Base-by-base conservation (phyloP, 768 basidiomycete species). In the Mycena kentingensis region DNA sequence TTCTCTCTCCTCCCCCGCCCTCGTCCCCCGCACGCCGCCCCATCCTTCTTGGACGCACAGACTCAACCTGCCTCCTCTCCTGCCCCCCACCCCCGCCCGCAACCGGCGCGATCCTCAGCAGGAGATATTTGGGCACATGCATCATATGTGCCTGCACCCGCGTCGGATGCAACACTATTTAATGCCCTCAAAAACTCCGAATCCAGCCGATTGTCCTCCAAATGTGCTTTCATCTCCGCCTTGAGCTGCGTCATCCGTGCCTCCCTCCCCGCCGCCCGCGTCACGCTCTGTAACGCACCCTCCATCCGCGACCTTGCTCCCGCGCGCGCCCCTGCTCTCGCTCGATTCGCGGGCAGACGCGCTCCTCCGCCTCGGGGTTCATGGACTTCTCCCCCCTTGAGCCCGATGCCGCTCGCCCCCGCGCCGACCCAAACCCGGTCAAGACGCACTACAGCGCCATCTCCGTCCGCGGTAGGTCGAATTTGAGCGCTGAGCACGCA, bases 401-500 rank as follows among this genome's bases (percentile, higher is more conserved):
- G 15, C n/a, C n/a, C 10, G 26, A 24, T 54, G 46, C 69, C 83
- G 86, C 1, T 86, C 88, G 80, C 83, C 87, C 51, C 85, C n/a
- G n/a, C n/a, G n/a, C 75, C 3, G 79, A 77, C 16, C 66, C 60
- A 0, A n/a, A n/a, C n/a, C n/a, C n/a, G n/a, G 87, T 84, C 2
- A 97, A 86, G 51, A 98, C 80, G 56, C 93, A 96, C 0, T 93
- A 96, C 19, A 99, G 72, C 1, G 93, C 82, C 77, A 96, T 88
- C 10, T 96, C 97, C 1, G 90, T 86, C 1, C 83, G 75, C 1
- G 97, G 97, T n/a, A 98, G 79, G 70, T 99, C 97, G 70, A 98
- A 99, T n/a, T n/a, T n/a, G n/a, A n/a, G n/a, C n/a, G 74, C 98
- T 99, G 67, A 99, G 81, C 3, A 99, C 96, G 61, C 95, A 98